A percentile compares a stretch with the other conserved stretches of the same genome.
These are phyloP conservation scores for Tympanopsis confertula DNA, from an alignment of 2,329 filamentous ascomycete species.

Conservation along the genomic window DNA sequence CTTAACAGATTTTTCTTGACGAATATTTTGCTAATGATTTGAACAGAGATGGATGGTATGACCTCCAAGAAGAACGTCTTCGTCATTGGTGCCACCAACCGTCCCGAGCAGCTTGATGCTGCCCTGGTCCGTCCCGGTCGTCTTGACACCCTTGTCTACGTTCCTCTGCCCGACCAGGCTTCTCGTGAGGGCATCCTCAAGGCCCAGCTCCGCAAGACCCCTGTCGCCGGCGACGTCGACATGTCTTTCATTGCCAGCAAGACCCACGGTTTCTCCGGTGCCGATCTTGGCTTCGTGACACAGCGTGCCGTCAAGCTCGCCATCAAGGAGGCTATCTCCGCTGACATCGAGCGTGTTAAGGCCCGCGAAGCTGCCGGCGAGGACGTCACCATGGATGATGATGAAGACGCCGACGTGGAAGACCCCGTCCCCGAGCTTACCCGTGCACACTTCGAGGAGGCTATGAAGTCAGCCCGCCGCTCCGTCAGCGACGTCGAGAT, in stretches of 20 bases:
- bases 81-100: slow-evolving; percentile 96
- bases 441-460: slow-evolving; percentile 95
- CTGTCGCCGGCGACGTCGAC: slow-evolving; percentile 77
- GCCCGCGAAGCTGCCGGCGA: slow-evolving; percentile 76
- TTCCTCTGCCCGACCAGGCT: slow-evolving; percentile 83
- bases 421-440: slow-evolving; percentile 94
- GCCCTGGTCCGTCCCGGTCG: slow-evolving; percentile 95
- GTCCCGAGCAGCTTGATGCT: slow-evolving; percentile 96
- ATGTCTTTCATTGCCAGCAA: slow-evolving; percentile 86
- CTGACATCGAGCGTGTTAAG: slow-evolving; percentile 83
- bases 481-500: slow-evolving; percentile 97
- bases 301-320: slow-evolving; percentile 98
- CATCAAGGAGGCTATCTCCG: slow-evolving; percentile 89
- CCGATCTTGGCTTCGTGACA: slow-evolving; percentile 96
- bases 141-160: slow-evolving; percentile 97
- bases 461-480: slow-evolving; percentile 85
- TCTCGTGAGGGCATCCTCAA: slow-evolving; percentile 83
- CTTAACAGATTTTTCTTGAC: not conserved
- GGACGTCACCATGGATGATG: slow-evolving; percentile 65
- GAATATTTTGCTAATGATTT: slow-evolving; percentile 24
- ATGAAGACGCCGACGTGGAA: slow-evolving; percentile 70
- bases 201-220: slow-evolving; percentile 97
- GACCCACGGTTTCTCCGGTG: slow-evolving; percentile 98
- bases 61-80: slow-evolving; percentile 99
- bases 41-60: slow-evolving; percentile 93